phyloP scores from a whole-genome alignment of 768 basidiomycete species.

The Dictyophora rubrovolvata region DNA sequence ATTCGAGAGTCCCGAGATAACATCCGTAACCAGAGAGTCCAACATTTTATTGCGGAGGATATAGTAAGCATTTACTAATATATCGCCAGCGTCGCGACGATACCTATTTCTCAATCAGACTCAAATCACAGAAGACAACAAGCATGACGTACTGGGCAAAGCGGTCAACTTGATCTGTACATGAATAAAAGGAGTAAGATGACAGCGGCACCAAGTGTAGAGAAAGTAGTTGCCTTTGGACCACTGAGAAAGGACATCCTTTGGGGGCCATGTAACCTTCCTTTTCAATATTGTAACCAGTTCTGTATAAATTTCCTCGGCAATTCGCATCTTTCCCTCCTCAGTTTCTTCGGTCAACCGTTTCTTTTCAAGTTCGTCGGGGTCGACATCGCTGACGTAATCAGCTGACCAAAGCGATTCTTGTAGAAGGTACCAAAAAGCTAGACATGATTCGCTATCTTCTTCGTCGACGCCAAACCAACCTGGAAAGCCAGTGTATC shows the following conservation, averaged over 20 bases:
- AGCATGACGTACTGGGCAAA: slow-evolving; percentile 58
- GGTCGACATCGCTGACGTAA: slow-evolving; percentile 28
- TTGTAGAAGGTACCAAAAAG: slow-evolving; percentile 87
- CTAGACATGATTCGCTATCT: slow-evolving; percentile 76
- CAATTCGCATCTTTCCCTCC: slow-evolving; percentile 37
- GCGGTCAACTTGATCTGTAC: slow-evolving; percentile 63
- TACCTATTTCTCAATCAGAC: slow-evolving; percentile 36
- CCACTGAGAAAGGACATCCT: slow-evolving; percentile 39
- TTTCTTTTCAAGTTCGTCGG: background rate
- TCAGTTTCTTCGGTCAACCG: slow-evolving; percentile 5
- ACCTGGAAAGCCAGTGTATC: slow-evolving; percentile 65
- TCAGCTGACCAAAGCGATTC: slow-evolving; percentile 73
- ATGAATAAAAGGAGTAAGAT: slow-evolving; percentile 10
- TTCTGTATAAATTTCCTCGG: slow-evolving; percentile 71
- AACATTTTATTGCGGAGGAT: slow-evolving; percentile 83
- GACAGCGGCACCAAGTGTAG: slow-evolving; percentile 4
- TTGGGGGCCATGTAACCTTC: slow-evolving; percentile 67
- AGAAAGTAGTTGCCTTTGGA: slow-evolving; percentile 49
- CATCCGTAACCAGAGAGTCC: slow-evolving; percentile 52
- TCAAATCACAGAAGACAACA: background rate
- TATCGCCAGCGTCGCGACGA: slow-evolving; percentile 79
- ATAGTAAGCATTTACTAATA: slow-evolving; percentile 76
- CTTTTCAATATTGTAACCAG: slow-evolving; percentile 58
- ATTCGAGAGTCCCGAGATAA: slow-evolving; percentile 42
- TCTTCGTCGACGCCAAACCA: slow-evolving; percentile 79